Evolutionary conservation across 129 eudicot genomes (phyloP), one percentile per base, ranked within the genome.

Genomic region (Rutidosis leptorrhynchoides): DNA sequence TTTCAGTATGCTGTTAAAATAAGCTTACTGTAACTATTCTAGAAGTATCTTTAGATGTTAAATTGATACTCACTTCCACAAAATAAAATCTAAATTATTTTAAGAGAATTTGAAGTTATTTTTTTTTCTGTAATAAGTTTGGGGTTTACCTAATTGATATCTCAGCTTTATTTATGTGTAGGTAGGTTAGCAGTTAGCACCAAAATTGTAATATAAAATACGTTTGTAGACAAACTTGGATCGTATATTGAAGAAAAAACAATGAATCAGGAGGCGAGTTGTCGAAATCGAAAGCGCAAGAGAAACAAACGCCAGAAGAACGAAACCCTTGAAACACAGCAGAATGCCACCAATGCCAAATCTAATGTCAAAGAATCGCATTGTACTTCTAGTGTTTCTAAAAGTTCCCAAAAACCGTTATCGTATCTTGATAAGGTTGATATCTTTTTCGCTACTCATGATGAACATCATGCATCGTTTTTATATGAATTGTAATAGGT

Each of bases 401-500:
- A 67, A 68, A 66, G 60, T 17, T 43, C 82, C 68, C 42, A 81
- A 56, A 88, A 80, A 32, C 67, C 89, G 19, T 62, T 80, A 46
- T 58, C 84, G 42, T 89, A 77, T 57, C 90, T 89, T 12, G 96
- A 85, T 17, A 88, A 88, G 86, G 96, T 88, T 29, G 3, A 33
- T 15, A 40, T 58, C 28, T 54, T 70, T 22, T 37, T 61, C 42
- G 5, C 16, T 11, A 40, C n/a, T 40, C 46, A 40, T 40, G 46
- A 40, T 37, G 45, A 37, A 5, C 45, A 12, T 37, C 15, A 0
- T 37, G 45, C 45, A 37, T 11, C 3, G 46, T 3, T 12, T 40
- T 40, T 12, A 40, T 40, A 11, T 40, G 46, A 40, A 40, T 40
- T 40, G 46, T 11, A 40, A 40, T 11, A 40, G 46, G 3, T 2